Conservation (phyloP, 805 yeast species). For the Alloascoidea hylecoeti region DNA sequence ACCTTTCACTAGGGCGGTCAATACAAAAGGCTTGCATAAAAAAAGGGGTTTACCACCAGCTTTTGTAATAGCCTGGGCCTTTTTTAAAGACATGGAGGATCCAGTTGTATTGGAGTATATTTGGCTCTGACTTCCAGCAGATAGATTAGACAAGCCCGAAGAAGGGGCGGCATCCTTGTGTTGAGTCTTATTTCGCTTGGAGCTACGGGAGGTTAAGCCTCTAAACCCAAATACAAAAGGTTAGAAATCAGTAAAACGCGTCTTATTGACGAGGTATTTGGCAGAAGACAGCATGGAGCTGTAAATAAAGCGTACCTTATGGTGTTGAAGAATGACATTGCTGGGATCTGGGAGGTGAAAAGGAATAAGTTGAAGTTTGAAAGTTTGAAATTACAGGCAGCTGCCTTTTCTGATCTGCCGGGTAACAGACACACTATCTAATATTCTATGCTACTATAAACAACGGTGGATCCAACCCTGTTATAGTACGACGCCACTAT, state of each 20-base stretch:
- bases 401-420: too few species aligned
- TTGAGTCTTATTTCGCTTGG: conserved; percentile 26
- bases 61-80: conserved; percentile 9
- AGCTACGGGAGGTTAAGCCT: conserved; percentile 27
- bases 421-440: too few species aligned
- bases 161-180: conserved; percentile 7
- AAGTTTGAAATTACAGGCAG: too few species aligned
- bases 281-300: conserved; percentile 3
- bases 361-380: too few species aligned
- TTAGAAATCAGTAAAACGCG: conserved; percentile 21
- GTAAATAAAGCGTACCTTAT: conserved; percentile 11
- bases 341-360: too few species aligned
- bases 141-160: conserved; percentile 6
- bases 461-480: neutral
- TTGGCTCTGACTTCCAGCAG: conserved; percentile 3
- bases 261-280: conserved; percentile 50
- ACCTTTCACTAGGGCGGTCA: conserved; percentile 92
- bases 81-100: conserved; percentile 10
- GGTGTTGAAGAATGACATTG: conserved; percentile 25
- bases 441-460: too few species aligned
- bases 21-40: conserved; percentile 83
- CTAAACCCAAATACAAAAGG: conserved; percentile 26
- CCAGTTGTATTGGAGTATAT: conserved; percentile 4
- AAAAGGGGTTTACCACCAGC: conserved; percentile 40
- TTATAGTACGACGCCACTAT: neutral